Evolutionary conservation across 2,329 filamentous ascomycete species (phyloP).

Genomic region (Neonectria faginata): DNA sequence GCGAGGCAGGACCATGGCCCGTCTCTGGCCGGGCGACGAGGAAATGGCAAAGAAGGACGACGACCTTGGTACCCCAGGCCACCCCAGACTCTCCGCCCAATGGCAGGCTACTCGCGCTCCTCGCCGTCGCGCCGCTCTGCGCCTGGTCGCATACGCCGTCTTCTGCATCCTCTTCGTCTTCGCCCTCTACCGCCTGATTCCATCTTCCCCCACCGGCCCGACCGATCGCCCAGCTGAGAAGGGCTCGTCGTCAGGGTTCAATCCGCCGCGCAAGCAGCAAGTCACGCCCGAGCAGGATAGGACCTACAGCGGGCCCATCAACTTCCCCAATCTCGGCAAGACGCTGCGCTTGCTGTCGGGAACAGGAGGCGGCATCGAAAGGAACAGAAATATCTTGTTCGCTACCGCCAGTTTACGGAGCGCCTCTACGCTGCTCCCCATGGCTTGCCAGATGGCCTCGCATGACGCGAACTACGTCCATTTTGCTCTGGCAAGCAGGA

Average conservation of each 20-base stretch:
- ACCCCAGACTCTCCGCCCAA: slow-evolving; percentile 45
- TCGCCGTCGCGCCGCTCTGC: slow-evolving; percentile 65
- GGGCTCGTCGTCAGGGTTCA: slow-evolving; percentile 17
- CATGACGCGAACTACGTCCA: slow-evolving; percentile 81
- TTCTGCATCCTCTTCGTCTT: slow-evolving; percentile 68
- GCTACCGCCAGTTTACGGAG: slow-evolving; percentile 80
- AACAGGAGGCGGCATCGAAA: slow-evolving; percentile 62
- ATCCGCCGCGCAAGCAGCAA: slow-evolving; percentile 19
- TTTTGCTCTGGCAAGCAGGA: slow-evolving; percentile 81
- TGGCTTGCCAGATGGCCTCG: slow-evolving; percentile 87
- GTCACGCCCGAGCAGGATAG: slow-evolving; percentile 44
- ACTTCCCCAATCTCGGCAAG: slow-evolving; percentile 72
- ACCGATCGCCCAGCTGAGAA: slow-evolving; percentile 13
- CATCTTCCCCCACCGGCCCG: slow-evolving; percentile 58
- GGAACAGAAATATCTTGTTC: slow-evolving; percentile 82
- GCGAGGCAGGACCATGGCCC: slow-evolving; percentile 48
- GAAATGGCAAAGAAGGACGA: slow-evolving; percentile 72
- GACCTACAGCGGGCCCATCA: slow-evolving; percentile 77
- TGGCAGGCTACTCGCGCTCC: slow-evolving; percentile 58
- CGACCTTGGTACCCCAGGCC: slow-evolving; percentile 55
- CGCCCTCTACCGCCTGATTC: slow-evolving; percentile 37
- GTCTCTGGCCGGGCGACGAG: slow-evolving; percentile 64
- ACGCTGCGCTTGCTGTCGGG: slow-evolving; percentile 71
- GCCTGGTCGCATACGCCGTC: slow-evolving; percentile 60
- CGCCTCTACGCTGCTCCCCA: slow-evolving; percentile 77